phyloP scores from a whole-genome alignment of 1,284 basidiomycete species.

The Vanrija sp. region DNA sequence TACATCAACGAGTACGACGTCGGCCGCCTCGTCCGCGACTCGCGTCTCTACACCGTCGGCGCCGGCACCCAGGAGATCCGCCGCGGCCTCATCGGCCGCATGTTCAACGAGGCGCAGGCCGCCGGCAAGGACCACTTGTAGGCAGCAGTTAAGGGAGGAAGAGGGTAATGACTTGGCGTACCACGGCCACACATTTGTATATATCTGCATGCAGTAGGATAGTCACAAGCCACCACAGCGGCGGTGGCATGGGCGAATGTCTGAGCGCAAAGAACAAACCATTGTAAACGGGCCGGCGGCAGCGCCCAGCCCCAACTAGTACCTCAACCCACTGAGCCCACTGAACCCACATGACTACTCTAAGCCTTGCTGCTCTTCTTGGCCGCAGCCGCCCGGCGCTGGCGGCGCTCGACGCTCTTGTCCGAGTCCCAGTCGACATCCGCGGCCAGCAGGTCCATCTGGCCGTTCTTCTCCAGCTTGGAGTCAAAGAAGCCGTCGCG shows the following conservation, averaged over 20 bases:
- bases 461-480: constrained; percentile 68
- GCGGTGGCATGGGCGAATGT: too few relatives aligned
- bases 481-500: constrained; percentile 77
- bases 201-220: too few relatives aligned
- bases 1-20: constrained; percentile 91
- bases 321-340: too few relatives aligned
- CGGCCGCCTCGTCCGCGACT: constrained; percentile 77
- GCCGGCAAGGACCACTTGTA: constrained; percentile 18
- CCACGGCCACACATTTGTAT: too few relatives aligned
- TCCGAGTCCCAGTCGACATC: constrained; percentile 50
- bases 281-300: too few relatives aligned
- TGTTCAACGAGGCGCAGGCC: constrained; percentile 65
- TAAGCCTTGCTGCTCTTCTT: constrained; percentile 4
- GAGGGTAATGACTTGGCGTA: neutral
- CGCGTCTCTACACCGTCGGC: constrained; percentile 81
- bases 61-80: constrained; percentile 89
- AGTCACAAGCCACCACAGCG: too few relatives aligned
- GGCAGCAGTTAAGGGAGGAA: neutral
- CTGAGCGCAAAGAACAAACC: too few relatives aligned
- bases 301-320: too few relatives aligned
- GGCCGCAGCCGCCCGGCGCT: constrained; percentile 5
- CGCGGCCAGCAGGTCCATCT: constrained; percentile 47
- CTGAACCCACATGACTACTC: too few relatives aligned
- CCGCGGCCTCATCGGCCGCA: constrained; percentile 82
- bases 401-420: constrained; percentile 16